Evolutionary conservation across 225 moss, liverwort and hornwort species (phyloP).

Genomic region (Antitrichia curtipendula): DNA sequence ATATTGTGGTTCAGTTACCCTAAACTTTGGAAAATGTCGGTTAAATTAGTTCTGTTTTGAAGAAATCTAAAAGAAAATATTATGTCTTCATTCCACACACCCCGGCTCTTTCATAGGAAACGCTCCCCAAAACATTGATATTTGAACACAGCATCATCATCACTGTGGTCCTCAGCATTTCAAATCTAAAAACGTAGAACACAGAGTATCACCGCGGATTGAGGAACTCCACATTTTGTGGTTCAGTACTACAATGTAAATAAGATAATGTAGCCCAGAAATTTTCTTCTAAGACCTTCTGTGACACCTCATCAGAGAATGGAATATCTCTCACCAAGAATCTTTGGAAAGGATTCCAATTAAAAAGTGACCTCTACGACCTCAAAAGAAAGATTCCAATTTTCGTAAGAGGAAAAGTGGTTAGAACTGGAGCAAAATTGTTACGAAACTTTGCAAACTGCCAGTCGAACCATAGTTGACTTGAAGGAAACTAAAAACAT

Average conservation of each 20-base stretch:
- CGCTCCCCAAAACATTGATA: not conserved
- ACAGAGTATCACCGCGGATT: not conserved
- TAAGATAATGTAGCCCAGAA: not conserved
- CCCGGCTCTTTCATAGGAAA: not conserved
- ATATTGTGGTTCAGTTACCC: not conserved
- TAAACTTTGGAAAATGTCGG: not conserved
- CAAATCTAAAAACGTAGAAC: not conserved
- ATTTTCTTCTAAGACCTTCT: not conserved
- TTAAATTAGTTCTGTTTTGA: not conserved
- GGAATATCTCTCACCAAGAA: not conserved
- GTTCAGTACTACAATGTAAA: not conserved
- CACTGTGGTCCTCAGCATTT: not conserved
- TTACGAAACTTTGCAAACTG: not conserved
- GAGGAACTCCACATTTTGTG: not conserved
- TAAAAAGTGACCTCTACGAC: not conserved
- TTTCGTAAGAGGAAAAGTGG: not conserved
- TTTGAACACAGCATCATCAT: not conserved
- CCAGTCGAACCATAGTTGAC: not conserved
- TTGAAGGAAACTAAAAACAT: not conserved
- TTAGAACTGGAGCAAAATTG: not conserved
- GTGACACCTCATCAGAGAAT: not conserved
- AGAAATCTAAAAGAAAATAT: not conserved
- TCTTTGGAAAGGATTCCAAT: not conserved
- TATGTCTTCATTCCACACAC: not conserved
- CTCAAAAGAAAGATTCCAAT: not conserved